phyloP scores from a whole-genome alignment of 176 grass and related monocot species.

The Paspalum notatum region DNA sequence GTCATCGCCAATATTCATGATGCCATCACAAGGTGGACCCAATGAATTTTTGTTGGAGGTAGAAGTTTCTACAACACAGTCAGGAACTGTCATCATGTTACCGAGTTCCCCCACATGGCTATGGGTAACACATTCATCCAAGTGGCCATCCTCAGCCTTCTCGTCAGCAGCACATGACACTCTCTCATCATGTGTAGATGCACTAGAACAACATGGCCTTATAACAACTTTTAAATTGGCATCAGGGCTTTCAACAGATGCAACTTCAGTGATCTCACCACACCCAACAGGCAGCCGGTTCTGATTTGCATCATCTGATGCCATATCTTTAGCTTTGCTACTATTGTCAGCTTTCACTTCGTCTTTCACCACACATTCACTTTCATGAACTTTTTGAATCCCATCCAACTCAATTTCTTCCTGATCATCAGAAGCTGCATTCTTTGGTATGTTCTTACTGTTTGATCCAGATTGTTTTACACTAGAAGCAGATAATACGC shows the following conservation, averaged over 20 bases:
- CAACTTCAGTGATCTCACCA: slow-evolving; percentile 43
- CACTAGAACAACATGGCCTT: slow-evolving; percentile 38
- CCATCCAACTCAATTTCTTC: slow-evolving; percentile 29
- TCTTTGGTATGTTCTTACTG: slow-evolving; percentile 27
- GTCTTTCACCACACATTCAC: slow-evolving; percentile 33
- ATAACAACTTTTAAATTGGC: slow-evolving; percentile 45
- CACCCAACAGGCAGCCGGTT: slow-evolving; percentile 22
- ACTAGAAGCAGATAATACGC: slow-evolving; percentile 42
- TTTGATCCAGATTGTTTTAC: slow-evolving; percentile 49
- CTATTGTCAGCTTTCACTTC: slow-evolving; percentile 20
- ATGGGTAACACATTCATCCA: slow-evolving; percentile 21
- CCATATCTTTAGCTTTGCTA: slow-evolving; percentile 36
- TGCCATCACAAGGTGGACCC: slow-evolving; percentile 31
- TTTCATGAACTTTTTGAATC: slow-evolving; percentile 39
- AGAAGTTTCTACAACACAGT: slow-evolving; percentile 33
- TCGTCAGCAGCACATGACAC: slow-evolving; percentile 38
- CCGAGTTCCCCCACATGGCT: slow-evolving; percentile 37
- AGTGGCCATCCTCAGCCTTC: slow-evolving; percentile 36
- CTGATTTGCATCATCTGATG: slow-evolving; percentile 29
- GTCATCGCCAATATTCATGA: slow-evolving; percentile 20
- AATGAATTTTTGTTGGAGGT: slow-evolving; percentile 13
- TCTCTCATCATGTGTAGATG: slow-evolving; percentile 36
- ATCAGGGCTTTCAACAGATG: slow-evolving; percentile 36
- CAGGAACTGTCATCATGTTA: slow-evolving; percentile 22
- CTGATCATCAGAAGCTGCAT: slow-evolving; percentile 46